These are phyloP conservation scores for Avena eriantha DNA, from an alignment of 176 grass and related monocot species.

Conservation along the genomic window DNA sequence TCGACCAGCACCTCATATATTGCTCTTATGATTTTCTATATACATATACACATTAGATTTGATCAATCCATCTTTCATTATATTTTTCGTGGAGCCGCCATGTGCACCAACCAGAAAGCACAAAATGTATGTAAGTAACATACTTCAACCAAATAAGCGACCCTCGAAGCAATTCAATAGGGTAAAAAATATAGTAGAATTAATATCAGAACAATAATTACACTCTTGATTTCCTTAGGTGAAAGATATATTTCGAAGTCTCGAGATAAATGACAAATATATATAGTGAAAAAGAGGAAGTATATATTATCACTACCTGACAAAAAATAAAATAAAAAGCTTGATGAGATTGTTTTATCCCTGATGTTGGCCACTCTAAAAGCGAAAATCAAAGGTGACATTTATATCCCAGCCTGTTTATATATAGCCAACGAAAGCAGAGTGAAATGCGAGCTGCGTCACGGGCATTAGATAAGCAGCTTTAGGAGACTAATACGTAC, in stretches of 20 bases:
- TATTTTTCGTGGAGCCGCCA: background rate
- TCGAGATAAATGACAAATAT: background rate
- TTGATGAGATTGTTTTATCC: background rate
- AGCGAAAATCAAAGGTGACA: background rate
- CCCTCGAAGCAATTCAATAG: background rate
- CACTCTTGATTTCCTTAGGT: background rate
- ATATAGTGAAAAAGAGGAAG: background rate
- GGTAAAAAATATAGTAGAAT: background rate
- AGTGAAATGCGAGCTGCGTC: slow-evolving; percentile 58
- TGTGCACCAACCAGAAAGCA: background rate
- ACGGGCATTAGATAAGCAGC: slow-evolving; percentile 43
- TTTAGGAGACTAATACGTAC: slow-evolving; percentile 36
- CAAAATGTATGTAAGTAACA: background rate
- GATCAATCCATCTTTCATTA: too few species aligned
- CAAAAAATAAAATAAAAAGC: background rate
- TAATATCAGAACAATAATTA: background rate
- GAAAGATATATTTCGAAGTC: background rate
- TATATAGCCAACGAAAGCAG: slow-evolving; percentile 28
- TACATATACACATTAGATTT: background rate
- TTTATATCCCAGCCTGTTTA: background rate
- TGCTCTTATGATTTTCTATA: background rate
- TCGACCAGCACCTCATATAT: background rate
- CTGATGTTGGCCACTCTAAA: slow-evolving; percentile 12
- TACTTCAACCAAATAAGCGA: background rate
- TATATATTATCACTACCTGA: background rate